Percentiles rank a stretch among this genome's conserved stretches.
Evolutionary conservation across 1,284 basidiomycete genomes (phyloP).

Genomic region (Fomes fomentarius): DNA sequence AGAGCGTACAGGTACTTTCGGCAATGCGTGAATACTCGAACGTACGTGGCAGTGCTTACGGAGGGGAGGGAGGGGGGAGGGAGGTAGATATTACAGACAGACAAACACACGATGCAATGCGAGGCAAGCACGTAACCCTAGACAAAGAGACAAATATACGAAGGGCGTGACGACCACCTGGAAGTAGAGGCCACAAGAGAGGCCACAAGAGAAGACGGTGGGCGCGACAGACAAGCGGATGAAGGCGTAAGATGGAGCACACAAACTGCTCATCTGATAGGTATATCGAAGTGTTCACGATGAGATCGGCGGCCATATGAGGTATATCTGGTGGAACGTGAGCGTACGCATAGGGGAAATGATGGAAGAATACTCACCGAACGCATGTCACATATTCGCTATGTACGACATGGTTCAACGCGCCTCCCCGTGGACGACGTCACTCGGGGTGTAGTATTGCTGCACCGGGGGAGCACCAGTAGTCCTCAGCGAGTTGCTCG

Average conservation of each 20-base stretch:
- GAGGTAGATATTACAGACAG: constrained; percentile 4
- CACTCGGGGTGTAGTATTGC: constrained; percentile 7
- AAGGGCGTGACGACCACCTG: not conserved
- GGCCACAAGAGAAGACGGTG: not conserved
- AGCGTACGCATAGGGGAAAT: not conserved
- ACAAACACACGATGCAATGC: not conserved
- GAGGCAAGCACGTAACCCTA: not conserved
- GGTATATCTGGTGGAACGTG: constrained; percentile 14
- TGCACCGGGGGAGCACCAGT: constrained; percentile 26
- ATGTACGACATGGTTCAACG: constrained; percentile 6
- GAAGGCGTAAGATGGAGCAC: constrained; percentile 1
- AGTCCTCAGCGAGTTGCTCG: constrained; percentile 26
- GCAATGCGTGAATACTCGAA: not conserved
- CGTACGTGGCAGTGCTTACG: too few relatives aligned
- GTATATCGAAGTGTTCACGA: constrained; percentile 9
- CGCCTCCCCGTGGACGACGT: constrained; percentile 19
- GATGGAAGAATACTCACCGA: constrained; percentile 2
- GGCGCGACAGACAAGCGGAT: constrained; percentile 13
- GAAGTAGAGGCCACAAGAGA: not conserved
- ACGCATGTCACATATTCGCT: not conserved
- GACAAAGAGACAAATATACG: not conserved
- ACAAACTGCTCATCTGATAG: constrained; percentile 17
- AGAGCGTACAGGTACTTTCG: constrained; percentile 15
- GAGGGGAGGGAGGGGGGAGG: not conserved
- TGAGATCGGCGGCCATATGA: not conserved